Evolutionary conservation across 2,329 filamentous ascomycete species (phyloP).

Genomic region (Claviceps sp.): DNA sequence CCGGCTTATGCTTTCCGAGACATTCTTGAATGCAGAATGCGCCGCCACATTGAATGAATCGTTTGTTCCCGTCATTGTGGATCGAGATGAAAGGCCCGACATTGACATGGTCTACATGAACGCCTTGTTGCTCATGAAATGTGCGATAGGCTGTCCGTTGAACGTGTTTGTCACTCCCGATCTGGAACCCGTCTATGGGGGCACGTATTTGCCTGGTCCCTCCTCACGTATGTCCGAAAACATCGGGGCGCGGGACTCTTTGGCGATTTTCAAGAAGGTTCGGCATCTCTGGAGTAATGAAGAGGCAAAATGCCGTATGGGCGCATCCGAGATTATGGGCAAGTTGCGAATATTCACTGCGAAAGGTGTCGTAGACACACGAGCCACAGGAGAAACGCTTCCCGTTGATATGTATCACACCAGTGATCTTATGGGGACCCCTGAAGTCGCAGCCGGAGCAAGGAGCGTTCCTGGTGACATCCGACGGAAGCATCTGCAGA

Average conservation of each 20-base stretch:
- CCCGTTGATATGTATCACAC: conserved; percentile 10
- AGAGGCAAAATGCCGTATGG: conserved; percentile 67
- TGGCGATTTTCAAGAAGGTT: conserved; percentile 72
- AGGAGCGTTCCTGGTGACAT: conserved; percentile 23
- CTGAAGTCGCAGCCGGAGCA: conserved; percentile 1
- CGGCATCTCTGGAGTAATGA: conserved; percentile 66
- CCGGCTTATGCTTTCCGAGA: conserved; percentile 86
- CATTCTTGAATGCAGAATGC: conserved; percentile 72
- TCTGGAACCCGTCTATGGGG: conserved; percentile 86
- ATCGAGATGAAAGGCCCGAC: conserved; percentile 87
- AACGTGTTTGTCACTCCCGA: conserved; percentile 95
- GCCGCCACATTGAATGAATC: conserved; percentile 70
- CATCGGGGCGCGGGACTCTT: conserved; percentile 41
- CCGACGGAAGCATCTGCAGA: conserved; percentile 82
- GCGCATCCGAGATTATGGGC: conserved; percentile 67
- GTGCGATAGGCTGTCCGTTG: conserved; percentile 82
- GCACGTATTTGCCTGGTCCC: conserved; percentile 88
- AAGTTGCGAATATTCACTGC: conserved; percentile 80
- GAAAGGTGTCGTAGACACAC: conserved; percentile 59
- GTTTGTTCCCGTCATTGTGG: conserved; percentile 86
- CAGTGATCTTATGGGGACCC: not conserved
- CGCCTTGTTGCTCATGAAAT: conserved; percentile 87
- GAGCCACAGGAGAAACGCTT: conserved; percentile 18
- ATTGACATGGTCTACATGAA: conserved; percentile 97
- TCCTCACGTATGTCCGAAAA: conserved; percentile 30